A percentile compares a stretch with the other conserved stretches of the same genome.
Conservation (phyloP, 1,284 basidiomycete genomes). For the Ustilago bromivora region DNA sequence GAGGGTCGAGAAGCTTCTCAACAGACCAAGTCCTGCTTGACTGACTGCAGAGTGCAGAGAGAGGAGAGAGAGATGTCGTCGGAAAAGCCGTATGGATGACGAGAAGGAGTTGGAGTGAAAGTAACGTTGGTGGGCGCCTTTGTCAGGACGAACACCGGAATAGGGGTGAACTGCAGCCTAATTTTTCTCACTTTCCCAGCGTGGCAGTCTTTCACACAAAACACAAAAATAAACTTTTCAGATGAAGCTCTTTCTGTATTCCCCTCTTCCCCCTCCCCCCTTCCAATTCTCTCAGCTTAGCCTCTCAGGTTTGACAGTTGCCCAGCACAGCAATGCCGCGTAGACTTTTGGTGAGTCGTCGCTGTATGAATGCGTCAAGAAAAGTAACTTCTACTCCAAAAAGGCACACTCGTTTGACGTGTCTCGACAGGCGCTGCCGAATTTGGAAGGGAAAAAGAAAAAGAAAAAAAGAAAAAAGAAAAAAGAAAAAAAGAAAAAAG, state of each 20-base stretch:
- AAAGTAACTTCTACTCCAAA: conserved; percentile 27
- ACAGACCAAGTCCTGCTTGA: not conserved
- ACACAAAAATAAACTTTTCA: not conserved
- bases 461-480: not conserved
- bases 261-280: not conserved
- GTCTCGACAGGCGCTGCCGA: conserved; percentile 21
- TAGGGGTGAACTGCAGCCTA: conserved; percentile 35
- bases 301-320: not conserved
- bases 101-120: not conserved
- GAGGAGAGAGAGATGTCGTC: not conserved
- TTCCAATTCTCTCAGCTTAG: not conserved
- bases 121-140: not conserved
- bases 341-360: conserved; percentile 8
- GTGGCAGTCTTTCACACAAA: not conserved
- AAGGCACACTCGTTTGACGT: conserved; percentile 9
- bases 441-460: conserved; percentile 13
- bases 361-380: conserved; percentile 14
- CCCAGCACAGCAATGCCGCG: conserved; percentile 1
- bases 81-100: not conserved
- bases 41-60: not conserved
- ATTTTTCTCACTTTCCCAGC: not conserved
- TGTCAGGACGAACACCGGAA: conserved; percentile 12
- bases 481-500: no score
- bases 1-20: conserved; percentile 4
- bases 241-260: not conserved